A percentile compares a stretch with the other conserved stretches of the same genome.
Evolutionary conservation across 2,329 filamentous ascomycete genomes (phyloP).

Genomic region (Lasiodiplodia gonubiensis): DNA sequence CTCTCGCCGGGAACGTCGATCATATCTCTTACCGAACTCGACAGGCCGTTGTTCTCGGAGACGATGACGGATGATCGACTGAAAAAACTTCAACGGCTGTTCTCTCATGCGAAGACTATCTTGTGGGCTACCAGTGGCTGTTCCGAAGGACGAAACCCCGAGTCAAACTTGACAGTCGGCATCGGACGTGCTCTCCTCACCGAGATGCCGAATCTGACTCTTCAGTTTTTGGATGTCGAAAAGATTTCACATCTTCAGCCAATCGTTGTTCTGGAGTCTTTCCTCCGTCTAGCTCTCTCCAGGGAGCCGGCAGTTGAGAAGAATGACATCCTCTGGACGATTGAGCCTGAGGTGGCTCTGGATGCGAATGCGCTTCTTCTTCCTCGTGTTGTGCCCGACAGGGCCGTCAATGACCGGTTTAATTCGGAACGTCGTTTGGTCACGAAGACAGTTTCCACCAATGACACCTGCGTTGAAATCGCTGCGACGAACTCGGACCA

Average conservation of each 20-base stretch:
- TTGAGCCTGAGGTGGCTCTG: slow-evolving; percentile 4
- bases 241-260: neutral
- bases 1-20: neutral
- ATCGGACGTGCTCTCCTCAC: slow-evolving; percentile 31
- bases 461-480: neutral
- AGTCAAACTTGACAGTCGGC: slow-evolving; percentile 25
- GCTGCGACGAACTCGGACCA: neutral
- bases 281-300: slow-evolving; percentile 3
- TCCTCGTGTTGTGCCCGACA: slow-evolving; percentile 6
- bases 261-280: neutral
- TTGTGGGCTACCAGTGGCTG: slow-evolving; percentile 17
- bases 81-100: neutral
- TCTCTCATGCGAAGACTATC: neutral
- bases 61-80: neutral
- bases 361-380: neutral
- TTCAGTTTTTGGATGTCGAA: slow-evolving; percentile 36
- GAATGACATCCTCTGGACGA: slow-evolving; percentile 7
- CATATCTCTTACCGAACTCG: slow-evolving; percentile 12
- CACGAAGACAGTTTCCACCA: neutral
- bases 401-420: neutral
- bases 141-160: neutral
- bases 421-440: neutral
- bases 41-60: slow-evolving; percentile 1
- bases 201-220: slow-evolving; percentile 32
- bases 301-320: neutral